These are phyloP conservation scores for Taphrina pruni DNA, from an alignment of 1,139 yeast species.

Conservation along the genomic window DNA sequence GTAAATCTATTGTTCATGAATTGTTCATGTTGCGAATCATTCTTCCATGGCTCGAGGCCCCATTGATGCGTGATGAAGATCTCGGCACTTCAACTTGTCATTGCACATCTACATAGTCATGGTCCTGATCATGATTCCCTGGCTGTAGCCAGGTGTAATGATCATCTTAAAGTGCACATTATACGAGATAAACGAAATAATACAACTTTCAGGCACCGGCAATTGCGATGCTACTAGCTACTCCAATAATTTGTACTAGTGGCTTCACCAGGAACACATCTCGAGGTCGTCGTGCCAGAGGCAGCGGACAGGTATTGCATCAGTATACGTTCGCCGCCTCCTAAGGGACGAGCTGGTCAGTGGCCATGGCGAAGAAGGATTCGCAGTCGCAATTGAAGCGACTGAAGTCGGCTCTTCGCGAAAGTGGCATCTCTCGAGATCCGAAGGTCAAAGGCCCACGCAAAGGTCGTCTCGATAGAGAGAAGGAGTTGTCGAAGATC, in stretches of 20 bases:
- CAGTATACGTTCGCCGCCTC: too few species aligned
- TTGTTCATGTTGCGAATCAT: too few species aligned
- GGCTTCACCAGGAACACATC: too few species aligned
- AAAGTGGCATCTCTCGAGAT: slow-evolving; percentile 28
- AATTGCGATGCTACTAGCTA: slow-evolving; percentile 2
- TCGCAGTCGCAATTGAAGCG: slow-evolving; percentile 38
- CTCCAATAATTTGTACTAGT: not conserved
- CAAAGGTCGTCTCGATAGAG: slow-evolving; percentile 29
- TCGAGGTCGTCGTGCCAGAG: too few species aligned
- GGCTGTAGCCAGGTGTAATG: not conserved
- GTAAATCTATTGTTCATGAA: too few species aligned
- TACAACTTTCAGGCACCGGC: not conserved
- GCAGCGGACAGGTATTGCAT: too few species aligned
- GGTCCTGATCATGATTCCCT: too few species aligned
- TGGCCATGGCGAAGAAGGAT: slow-evolving; percentile 24
- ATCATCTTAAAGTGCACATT: not conserved
- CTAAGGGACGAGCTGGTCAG: too few species aligned
- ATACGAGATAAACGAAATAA: not conserved
- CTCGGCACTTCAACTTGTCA: too few species aligned
- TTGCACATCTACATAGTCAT: too few species aligned
- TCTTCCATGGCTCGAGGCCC: too few species aligned
- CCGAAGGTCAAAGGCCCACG: slow-evolving; percentile 30
- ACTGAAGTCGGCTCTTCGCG: slow-evolving; percentile 38
- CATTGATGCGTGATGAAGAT: too few species aligned
- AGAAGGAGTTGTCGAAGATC: slow-evolving; percentile 58